A percentile compares a stretch with the other conserved stretches of the same genome.
phyloP scores from a whole-genome alignment of 208 protist species.

The Trypanosoma grayi region DNA sequence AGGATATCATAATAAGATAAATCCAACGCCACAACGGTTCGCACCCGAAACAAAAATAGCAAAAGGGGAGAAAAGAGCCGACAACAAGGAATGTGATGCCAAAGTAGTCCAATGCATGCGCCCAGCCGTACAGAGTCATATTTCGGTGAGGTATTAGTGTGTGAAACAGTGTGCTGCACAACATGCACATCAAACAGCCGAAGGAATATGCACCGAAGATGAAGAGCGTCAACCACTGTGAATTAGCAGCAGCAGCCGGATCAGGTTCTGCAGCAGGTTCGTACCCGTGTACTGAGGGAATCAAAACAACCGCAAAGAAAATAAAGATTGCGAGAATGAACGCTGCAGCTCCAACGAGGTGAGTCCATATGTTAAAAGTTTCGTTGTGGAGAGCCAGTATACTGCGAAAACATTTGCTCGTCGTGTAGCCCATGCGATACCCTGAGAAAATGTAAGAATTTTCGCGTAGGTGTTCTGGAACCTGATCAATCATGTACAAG shows the following conservation, averaged over 20 bases:
- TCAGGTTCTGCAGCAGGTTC: background rate
- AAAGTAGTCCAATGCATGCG: conserved; percentile 81
- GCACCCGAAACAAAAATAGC: conserved; percentile 76
- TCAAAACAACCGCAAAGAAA: conserved; percentile 31
- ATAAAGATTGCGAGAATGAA: conserved; percentile 31
- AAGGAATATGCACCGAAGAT: conserved; percentile 77
- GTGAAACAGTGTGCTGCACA: conserved; percentile 75
- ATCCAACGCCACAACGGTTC: conserved; percentile 56
- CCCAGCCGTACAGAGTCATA: conserved; percentile 45
- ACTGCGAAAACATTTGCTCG: conserved; percentile 31
- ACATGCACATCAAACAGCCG: conserved; percentile 68
- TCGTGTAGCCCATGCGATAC: conserved; percentile 46
- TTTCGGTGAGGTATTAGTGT: conserved; percentile 66
- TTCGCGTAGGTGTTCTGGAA: conserved; percentile 38
- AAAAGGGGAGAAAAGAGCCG: conserved; percentile 81
- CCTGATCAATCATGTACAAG: conserved; percentile 38
- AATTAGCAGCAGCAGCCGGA: background rate
- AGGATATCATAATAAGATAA: conserved; percentile 71
- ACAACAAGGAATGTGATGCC: conserved; percentile 83
- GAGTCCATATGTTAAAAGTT: conserved; percentile 75
- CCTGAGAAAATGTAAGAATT: conserved; percentile 37
- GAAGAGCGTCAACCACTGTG: conserved; percentile 29
- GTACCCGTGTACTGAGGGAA: conserved; percentile 15
- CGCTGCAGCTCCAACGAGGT: conserved; percentile 38
- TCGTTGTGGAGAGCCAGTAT: conserved; percentile 61